Base-by-base conservation (phyloP, 805 yeast species). In the Candida ortonii region DNA sequence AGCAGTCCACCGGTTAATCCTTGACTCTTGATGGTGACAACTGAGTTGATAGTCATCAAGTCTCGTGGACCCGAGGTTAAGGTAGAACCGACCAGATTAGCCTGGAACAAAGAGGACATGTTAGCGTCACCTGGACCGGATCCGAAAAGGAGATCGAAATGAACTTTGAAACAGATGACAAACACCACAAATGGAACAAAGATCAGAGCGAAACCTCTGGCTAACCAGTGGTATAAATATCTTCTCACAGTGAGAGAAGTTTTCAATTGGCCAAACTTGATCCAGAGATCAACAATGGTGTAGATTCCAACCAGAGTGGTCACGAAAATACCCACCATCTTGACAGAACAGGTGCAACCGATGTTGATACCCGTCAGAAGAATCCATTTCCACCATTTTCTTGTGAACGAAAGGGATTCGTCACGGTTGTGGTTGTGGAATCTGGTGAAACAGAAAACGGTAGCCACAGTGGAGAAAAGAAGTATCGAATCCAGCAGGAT, bases 261-360 rank as follows among this genome's bases (percentile, higher is more conserved):
- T 66, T 69, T 38, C 29, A 57, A 30, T 55, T 84, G 90, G 45
- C 89, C 95, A 50, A 87, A 75, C 84, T 93, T 52, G 78, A 73
- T 69, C 95, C 97, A 93, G 52, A 93, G 68, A 52, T 93, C 97
- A 34, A 78, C 82, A 24, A 85, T 69, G 15, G 96, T 88, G 63
- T 90, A 86, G 43, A 87, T 73, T 30, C 99, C 99, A 36, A 93
- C 88, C 44, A 88, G 65, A 12, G 87, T 61, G 38, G 95, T 90
- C 41, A 86, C 85, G 53, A 93, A 86, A 37, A 90, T 71, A 51
- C 99, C 99, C 39, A 93, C 97, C 96, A 89, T 87, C 64, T 93
- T 93, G 38, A 88, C 95, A 18, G 95, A 83, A 55, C 90, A 82
- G 13, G 89, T 84, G 59, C 93, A 84, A 25, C 98, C 97, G 52